A percentile compares a stretch with the other conserved stretches of the same genome.
phyloP scores from a whole-genome alignment of 352 stramenopile species.

The Phytophthora palmivora region DNA sequence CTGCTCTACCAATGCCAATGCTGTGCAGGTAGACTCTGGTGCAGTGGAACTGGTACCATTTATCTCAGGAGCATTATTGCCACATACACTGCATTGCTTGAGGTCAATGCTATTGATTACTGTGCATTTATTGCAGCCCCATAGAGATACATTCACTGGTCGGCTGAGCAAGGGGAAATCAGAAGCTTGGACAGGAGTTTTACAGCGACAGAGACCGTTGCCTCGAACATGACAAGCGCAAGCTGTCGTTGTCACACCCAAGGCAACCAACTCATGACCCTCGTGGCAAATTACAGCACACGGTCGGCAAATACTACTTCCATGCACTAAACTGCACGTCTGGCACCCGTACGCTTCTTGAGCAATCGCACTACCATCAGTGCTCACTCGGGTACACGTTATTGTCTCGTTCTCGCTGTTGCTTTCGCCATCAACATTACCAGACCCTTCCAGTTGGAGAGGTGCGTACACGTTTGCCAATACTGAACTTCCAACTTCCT shows the following conservation, averaged over 20 bases:
- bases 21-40: constrained; percentile 54
- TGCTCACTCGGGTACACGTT: constrained; percentile 70
- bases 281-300: constrained; percentile 85
- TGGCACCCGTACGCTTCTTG: constrained; percentile 86
- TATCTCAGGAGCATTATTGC: constrained; percentile 34
- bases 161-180: constrained; percentile 49
- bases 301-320: constrained; percentile 62
- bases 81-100: constrained; percentile 73
- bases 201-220: constrained; percentile 62
- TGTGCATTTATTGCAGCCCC: constrained; percentile 86
- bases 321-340: constrained; percentile 80
- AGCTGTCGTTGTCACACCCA: constrained; percentile 70
- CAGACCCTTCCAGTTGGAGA: constrained; percentile 29
- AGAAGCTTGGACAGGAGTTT: constrained; percentile 38
- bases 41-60: constrained; percentile 5
- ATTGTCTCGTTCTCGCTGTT: constrained; percentile 34
- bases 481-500: constrained; percentile 30
- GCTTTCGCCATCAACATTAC: constrained; percentile 12
- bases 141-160: constrained; percentile 54
- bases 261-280: constrained; percentile 81
- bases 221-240: constrained; percentile 76
- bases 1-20: constrained; percentile 51
- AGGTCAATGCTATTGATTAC: constrained; percentile 74
- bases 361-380: constrained; percentile 81
- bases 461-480: constrained; percentile 51